A percentile compares a stretch with the other conserved stretches of the same genome.
These are phyloP conservation scores for Linderniella brevidens DNA, from an alignment of 257 asterid genomes.

Conservation along the genomic window DNA sequence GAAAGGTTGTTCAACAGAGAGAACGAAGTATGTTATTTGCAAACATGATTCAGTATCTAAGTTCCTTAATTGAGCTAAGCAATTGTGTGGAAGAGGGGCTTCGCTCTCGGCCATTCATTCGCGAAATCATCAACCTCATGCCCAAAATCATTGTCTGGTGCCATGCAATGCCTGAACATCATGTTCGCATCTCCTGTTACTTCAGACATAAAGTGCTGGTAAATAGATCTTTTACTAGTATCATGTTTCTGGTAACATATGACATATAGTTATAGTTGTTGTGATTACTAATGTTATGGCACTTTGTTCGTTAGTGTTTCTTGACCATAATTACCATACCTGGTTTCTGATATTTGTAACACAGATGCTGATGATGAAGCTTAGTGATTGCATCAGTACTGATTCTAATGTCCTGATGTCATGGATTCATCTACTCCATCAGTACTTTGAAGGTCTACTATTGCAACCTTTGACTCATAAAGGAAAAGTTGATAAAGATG, in stretches of 20 bases:
- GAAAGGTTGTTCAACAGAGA: conserved; percentile 14
- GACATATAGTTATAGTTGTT: background rate
- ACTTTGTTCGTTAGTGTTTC: conserved; percentile 1
- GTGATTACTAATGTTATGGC: too few relatives aligned
- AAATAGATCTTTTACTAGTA: conserved; percentile 7
- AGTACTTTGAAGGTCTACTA: conserved; percentile 50
- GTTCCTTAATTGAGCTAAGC: conserved; percentile 36
- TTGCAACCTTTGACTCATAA: conserved; percentile 28
- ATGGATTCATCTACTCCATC: conserved; percentile 49
- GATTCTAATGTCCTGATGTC: conserved; percentile 26
- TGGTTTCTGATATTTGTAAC: conserved; percentile 8
- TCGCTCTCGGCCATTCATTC: conserved; percentile 16
- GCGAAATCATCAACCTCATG: conserved; percentile 26
- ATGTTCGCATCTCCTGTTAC: conserved; percentile 34
- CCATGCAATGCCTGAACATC: conserved; percentile 21
- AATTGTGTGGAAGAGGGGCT: conserved; percentile 19
- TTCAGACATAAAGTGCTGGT: conserved; percentile 80
- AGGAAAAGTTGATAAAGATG: conserved; percentile 18
- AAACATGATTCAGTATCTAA: conserved; percentile 43
- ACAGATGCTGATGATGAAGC: conserved; percentile 71
- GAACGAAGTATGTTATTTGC: conserved; percentile 31
- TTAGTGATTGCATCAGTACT: conserved; percentile 22
- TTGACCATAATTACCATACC: conserved; percentile 1
- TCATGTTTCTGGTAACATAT: background rate
- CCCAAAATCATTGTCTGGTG: conserved; percentile 42